Percentiles rank a stretch among this genome's conserved stretches.
Conservation (phyloP, 305 asterid genomes). For the Fraxinus sp. region DNA sequence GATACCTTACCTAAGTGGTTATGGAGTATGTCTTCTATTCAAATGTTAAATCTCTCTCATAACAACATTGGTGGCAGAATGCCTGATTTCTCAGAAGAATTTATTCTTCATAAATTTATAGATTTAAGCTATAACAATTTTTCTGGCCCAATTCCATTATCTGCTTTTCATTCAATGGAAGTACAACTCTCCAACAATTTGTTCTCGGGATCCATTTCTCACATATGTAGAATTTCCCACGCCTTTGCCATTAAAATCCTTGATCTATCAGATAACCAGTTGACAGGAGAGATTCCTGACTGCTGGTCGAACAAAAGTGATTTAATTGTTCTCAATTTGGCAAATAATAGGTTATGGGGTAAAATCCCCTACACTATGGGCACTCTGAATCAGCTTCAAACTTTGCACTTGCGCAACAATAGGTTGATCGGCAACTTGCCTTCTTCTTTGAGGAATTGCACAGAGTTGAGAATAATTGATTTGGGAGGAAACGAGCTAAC, state of each 20-base stretch:
- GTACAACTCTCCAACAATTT: constrained; percentile 12
- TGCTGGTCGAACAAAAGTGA: constrained; percentile 26
- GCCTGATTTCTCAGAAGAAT: constrained; percentile 12
- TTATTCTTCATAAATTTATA: neutral
- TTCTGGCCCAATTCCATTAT: neutral
- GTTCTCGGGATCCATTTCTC: constrained; percentile 25
- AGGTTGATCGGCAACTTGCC: constrained; percentile 34
- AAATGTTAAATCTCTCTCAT: constrained; percentile 21
- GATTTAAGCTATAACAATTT: constrained; percentile 33
- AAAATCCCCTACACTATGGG: constrained; percentile 31
- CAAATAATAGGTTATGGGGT: constrained; percentile 32
- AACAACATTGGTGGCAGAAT: constrained; percentile 27
- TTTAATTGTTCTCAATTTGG: constrained; percentile 20
- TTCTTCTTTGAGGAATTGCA: constrained; percentile 20
- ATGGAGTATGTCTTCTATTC: constrained; percentile 20
- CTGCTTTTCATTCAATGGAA: neutral
- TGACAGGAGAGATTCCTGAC: constrained; percentile 28
- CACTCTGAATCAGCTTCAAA: neutral
- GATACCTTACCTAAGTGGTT: constrained; percentile 29
- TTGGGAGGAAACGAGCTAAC: constrained; percentile 13
- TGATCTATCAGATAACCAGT: constrained; percentile 35
- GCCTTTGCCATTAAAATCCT: neutral
- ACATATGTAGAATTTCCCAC: neutral
- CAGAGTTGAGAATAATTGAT: constrained; percentile 20
- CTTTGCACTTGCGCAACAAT: constrained; percentile 26